Percentiles rank a stretch among this genome's conserved stretches.
Conservation (phyloP, 2,329 filamentous ascomycete genomes). For the Botrytis galanthina region DNA sequence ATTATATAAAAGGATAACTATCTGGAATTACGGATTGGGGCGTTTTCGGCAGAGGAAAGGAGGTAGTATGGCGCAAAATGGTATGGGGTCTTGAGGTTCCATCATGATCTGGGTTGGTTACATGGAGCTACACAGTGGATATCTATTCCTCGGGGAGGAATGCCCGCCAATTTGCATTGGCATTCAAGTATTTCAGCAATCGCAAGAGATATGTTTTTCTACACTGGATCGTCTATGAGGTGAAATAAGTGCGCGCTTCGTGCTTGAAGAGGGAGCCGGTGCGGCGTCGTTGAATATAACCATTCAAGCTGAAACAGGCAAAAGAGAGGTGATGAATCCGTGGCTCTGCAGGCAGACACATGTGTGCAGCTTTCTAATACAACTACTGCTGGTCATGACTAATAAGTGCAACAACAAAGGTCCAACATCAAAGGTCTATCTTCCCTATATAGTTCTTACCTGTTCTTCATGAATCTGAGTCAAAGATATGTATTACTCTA, state of each 20-base stretch:
- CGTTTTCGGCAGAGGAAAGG: not conserved
- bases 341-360: not conserved
- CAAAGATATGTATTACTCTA: not conserved
- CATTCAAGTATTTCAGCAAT: not conserved
- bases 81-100: not conserved
- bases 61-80: conserved; percentile 1
- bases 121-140: not conserved
- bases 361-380: not conserved
- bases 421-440: too few species aligned
- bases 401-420: not conserved
- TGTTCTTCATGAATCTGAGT: not conserved
- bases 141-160: not conserved
- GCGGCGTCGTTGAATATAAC: not conserved
- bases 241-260: not conserved
- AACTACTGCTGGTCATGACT: not conserved
- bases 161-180: not conserved
- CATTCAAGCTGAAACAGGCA: not conserved
- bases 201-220: not conserved
- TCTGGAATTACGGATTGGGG: not conserved
- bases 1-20: conserved; percentile 1
- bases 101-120: conserved; percentile 6
- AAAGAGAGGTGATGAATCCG: too few species aligned
- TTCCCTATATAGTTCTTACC: not conserved
- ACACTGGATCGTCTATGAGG: not conserved
- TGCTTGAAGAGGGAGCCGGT: not conserved